Conservation (phyloP, 176 grass and related monocot species). For the Lolium perenne region DNA sequence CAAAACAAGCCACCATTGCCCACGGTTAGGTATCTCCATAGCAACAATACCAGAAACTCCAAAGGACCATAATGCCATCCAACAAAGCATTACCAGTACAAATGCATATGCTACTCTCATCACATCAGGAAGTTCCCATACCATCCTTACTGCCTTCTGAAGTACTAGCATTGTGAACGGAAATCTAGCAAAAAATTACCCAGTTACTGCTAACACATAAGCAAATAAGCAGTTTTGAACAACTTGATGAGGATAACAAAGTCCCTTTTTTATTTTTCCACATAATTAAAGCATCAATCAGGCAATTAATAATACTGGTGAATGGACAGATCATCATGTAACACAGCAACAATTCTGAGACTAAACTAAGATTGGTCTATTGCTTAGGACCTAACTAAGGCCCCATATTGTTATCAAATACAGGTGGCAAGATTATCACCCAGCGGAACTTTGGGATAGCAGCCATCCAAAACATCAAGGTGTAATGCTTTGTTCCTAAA, state of each 20-base stretch:
- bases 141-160: slow-evolving; percentile 91
- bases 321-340: slow-evolving; percentile 6
- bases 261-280: slow-evolving; percentile 9
- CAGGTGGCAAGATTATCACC: background rate
- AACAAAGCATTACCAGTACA: slow-evolving; percentile 86
- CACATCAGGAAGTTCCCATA: slow-evolving; percentile 81
- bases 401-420: background rate
- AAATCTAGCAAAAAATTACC: slow-evolving; percentile 62
- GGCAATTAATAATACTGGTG: background rate
- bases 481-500: slow-evolving; percentile 20
- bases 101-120: slow-evolving; percentile 86
- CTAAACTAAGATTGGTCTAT: slow-evolving; percentile 11
- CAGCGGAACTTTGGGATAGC: slow-evolving; percentile 10
- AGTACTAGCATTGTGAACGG: slow-evolving; percentile 98
- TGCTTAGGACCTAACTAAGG: background rate
- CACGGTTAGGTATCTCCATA: slow-evolving; percentile 73
- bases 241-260: slow-evolving; percentile 17
- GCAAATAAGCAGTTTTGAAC: slow-evolving; percentile 14
- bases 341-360: background rate
- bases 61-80: slow-evolving; percentile 96
- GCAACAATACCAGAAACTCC: slow-evolving; percentile 87
- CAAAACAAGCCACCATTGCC: slow-evolving; percentile 99
- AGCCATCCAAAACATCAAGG: slow-evolving; percentile 20
- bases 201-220: slow-evolving; percentile 42
- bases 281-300: slow-evolving; percentile 3